A percentile compares a stretch with the other conserved stretches of the same genome.
Evolutionary conservation across 2,329 filamentous ascomycete genomes (phyloP).

Genomic region (Hirsutella minnesotensis): DNA sequence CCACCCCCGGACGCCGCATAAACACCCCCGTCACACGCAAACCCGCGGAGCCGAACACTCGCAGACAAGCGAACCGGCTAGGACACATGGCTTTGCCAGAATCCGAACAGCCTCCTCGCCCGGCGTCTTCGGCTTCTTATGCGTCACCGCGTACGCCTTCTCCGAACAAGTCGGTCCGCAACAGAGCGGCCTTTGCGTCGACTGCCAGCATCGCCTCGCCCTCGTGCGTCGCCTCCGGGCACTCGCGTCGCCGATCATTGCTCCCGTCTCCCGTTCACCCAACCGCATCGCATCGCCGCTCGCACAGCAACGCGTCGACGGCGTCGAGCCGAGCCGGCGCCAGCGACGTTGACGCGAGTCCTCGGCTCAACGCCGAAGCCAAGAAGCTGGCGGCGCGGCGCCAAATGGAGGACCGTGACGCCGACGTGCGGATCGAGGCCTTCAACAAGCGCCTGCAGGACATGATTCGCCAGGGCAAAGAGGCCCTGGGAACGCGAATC

Average conservation of each 20-base stretch:
- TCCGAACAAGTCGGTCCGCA: constrained; percentile 31
- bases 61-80: constrained; percentile 21
- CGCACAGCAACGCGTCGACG: constrained; percentile 31
- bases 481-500: constrained; percentile 67
- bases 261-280: constrained; percentile 6
- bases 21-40: constrained; percentile 17
- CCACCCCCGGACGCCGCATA: constrained; percentile 30
- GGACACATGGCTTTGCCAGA: constrained; percentile 12
- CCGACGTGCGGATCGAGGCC: constrained; percentile 66
- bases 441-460: constrained; percentile 70
- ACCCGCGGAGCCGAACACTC: background rate
- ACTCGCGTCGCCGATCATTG: constrained; percentile 7
- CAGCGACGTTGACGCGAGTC: constrained; percentile 23
- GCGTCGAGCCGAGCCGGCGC: constrained; percentile 20
- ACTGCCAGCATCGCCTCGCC: constrained; percentile 13
- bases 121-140: constrained; percentile 19
- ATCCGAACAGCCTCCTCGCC: constrained; percentile 7
- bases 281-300: constrained; percentile 25
- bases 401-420: constrained; percentile 61
- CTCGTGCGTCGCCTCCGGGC: constrained; percentile 6
- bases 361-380: constrained; percentile 51
- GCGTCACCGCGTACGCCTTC: constrained; percentile 20
- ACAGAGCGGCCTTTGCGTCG: background rate
- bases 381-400: constrained; percentile 62
- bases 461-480: constrained; percentile 81